A percentile compares a stretch with the other conserved stretches of the same genome.
Conservation (phyloP, 2,329 filamentous ascomycete species). For the Diplodia seriata region DNA sequence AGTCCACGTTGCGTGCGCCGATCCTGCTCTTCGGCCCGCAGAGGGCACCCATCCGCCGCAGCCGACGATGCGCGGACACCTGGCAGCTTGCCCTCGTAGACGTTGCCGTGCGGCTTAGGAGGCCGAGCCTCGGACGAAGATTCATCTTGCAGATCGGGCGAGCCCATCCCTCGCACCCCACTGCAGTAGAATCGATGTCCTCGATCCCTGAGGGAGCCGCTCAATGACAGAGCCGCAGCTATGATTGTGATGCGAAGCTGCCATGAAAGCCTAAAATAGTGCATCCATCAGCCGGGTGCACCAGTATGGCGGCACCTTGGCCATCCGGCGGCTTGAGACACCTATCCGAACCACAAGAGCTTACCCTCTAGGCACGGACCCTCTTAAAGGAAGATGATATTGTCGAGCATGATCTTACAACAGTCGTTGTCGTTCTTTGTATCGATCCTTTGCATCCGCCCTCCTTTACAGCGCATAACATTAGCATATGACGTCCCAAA, state of each 20-base stretch:
- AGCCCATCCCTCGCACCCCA: not conserved
- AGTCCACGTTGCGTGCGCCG: slow-evolving; percentile 18
- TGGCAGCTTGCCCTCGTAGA: slow-evolving; percentile 16
- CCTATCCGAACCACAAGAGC: not conserved
- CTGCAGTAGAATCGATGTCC: not conserved
- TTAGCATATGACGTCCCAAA: no score
- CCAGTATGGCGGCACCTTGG: slow-evolving; percentile 7
- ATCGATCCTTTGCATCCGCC: not conserved
- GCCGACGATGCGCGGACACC: slow-evolving; percentile 10
- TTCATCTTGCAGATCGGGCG: not conserved
- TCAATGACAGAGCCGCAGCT: not conserved
- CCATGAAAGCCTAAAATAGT: slow-evolving; percentile 2
- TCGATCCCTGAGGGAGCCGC: not conserved
- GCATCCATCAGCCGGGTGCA: not conserved
- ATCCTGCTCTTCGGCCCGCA: slow-evolving; percentile 20
- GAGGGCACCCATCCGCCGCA: slow-evolving; percentile 14
- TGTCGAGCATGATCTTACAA: not conserved
- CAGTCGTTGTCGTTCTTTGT: not conserved
- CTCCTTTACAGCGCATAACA: not conserved
- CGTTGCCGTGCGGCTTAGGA: not conserved
- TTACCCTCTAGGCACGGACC: slow-evolving; percentile 8
- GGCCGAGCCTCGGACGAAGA: slow-evolving; percentile 22
- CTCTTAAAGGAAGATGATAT: slow-evolving; percentile 2
- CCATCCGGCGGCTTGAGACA: slow-evolving; percentile 12
- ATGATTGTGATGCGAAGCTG: not conserved